A percentile compares a stretch with the other conserved stretches of the same genome.
Conservation (phyloP, 306 rosid genomes). For the Vigna nakashimae region DNA sequence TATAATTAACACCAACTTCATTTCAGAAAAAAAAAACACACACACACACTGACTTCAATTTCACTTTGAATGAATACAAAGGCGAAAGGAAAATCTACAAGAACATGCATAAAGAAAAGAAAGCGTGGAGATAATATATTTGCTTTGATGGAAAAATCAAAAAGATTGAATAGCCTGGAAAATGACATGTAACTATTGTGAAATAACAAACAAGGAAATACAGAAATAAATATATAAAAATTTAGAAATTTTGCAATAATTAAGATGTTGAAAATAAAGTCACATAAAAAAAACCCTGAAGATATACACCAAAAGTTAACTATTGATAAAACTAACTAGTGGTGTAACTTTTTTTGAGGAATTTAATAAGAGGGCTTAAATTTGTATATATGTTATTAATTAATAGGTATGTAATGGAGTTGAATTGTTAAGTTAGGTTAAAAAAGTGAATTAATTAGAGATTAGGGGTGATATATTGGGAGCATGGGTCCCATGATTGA, state of each 20-base stretch:
- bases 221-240: background rate
- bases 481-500: slow-evolving; percentile 1
- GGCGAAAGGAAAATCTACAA: background rate
- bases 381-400: too few species aligned
- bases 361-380: background rate
- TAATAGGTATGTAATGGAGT: too few species aligned
- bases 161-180: background rate
- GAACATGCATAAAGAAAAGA: background rate
- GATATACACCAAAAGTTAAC: background rate
- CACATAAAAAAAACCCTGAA: background rate
- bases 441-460: background rate
- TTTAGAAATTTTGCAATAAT: background rate
- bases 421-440: background rate
- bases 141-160: background rate
- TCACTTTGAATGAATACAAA: background rate
- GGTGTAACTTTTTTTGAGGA: background rate
- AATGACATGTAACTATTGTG: background rate
- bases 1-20: background rate
- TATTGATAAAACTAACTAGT: background rate
- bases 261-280: background rate
- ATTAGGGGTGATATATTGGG: background rate
- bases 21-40: background rate
- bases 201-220: background rate
- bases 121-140: background rate
- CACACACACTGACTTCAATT: background rate